Evolutionary conservation across 768 basidiomycete genomes (phyloP).

Genomic region (Boletus bicolor): DNA sequence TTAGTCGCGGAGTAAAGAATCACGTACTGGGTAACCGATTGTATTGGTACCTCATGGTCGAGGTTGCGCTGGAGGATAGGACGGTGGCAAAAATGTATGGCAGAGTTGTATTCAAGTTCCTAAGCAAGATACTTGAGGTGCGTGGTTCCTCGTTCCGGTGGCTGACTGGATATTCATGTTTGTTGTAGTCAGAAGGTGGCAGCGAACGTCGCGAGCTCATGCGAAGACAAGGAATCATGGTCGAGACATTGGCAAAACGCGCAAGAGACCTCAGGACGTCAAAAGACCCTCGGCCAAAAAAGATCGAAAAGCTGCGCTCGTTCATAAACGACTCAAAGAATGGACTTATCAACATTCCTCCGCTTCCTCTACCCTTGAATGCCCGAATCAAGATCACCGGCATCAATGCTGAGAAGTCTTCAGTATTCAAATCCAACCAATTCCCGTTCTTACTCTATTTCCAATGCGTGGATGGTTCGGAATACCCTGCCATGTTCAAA

Average conservation of each 20-base stretch:
- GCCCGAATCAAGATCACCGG: conserved; percentile 83
- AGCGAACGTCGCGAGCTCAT: conserved; percentile 83
- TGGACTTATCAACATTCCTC: conserved; percentile 70
- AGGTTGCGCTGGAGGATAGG: conserved; percentile 84
- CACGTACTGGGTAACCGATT: conserved; percentile 84
- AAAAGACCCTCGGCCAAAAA: conserved; percentile 93
- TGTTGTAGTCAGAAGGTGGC: conserved; percentile 64
- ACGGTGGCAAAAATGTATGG: conserved; percentile 92
- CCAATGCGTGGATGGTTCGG: conserved; percentile 76
- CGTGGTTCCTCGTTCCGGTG: conserved; percentile 5
- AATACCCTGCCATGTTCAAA: conserved; percentile 97
- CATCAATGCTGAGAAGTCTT: conserved; percentile 87
- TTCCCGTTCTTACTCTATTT: conserved; percentile 90
- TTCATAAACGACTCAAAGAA: conserved; percentile 84
- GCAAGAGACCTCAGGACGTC: conserved; percentile 85
- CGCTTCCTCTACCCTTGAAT: conserved; percentile 87
- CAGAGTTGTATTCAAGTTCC: conserved; percentile 84
- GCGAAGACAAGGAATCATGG: conserved; percentile 85
- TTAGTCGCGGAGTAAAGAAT: conserved; percentile 79
- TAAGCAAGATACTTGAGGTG: conserved; percentile 86
- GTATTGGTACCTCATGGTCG: conserved; percentile 98
- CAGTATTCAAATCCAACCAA: conserved; percentile 96
- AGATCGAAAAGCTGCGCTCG: conserved; percentile 92
- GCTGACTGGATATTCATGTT: neutral
- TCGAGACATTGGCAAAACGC: conserved; percentile 80